Base-by-base conservation (phyloP, 768 basidiomycete genomes). In the Pisolithus marmoratus region DNA sequence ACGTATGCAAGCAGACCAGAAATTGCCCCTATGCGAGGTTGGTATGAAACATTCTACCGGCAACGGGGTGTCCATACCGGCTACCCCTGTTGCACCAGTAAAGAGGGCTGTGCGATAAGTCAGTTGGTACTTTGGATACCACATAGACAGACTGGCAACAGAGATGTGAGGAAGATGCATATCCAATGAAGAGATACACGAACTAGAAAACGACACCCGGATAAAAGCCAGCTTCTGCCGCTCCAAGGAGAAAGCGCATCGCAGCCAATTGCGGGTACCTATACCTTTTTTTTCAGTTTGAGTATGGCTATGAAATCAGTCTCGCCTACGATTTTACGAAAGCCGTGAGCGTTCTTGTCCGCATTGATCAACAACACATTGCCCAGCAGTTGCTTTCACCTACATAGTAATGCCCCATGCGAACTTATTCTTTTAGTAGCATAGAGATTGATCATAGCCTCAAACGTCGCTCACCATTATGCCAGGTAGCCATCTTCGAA, bases 121-220 rank as follows among this genome's bases (percentile, higher is more conserved):
- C 17, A 80, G 68, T 60, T 73, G 69, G 55, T 80, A 72, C 5
- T 81, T 73, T 5, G 81, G 80, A 54, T 85, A 85, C 81, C 82
- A 84, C 27, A 82, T 65, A 4, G 78, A 79, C 14, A 85, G 63
- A 56, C 78, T 80, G 44, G 40, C 31, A 48, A 24, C n/a, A 12
- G 4, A 40, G 17, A 9, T 38, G 22, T 46, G 23, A 45, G 23
- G 2, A 8, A 37, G 37, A 5, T 27, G 36, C 20, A 2, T 34
- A n/a, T 12, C 19, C 41, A 4, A 23, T 41, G 5, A 63, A n/a
- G 74, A 46, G 51, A 83, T 2, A n/a, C 6, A 46, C 46, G 8
- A 9, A 46, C 83, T 82, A 86, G 68, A 84, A 87, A 0, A 78
- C 75, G n/a, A 85, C 81, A 38, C 84, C 84, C 11, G 84, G 85